Conservation (phyloP, 2,329 filamentous ascomycete genomes). For the Aureobasidium sp. region DNA sequence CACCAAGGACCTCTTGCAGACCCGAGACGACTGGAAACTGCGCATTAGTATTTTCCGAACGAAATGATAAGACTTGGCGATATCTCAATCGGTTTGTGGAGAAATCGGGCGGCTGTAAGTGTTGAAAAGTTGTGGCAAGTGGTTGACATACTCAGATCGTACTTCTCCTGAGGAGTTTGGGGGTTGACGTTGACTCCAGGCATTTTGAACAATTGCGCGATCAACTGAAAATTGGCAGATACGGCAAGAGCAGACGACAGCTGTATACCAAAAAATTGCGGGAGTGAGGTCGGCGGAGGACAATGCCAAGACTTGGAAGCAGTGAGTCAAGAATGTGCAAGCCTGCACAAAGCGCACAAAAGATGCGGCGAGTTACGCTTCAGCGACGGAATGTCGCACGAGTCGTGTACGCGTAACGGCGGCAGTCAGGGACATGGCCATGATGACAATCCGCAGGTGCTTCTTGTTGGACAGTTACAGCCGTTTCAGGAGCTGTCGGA, state of each 20-base stretch:
- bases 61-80: neutral
- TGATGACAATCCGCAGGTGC: neutral
- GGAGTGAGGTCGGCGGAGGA: neutral
- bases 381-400: neutral
- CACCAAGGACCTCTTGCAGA: neutral
- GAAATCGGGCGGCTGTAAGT: neutral
- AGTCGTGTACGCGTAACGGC: slow-evolving; percentile 4
- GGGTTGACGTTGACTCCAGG: slow-evolving; percentile 3
- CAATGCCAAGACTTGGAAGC: neutral
- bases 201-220: neutral
- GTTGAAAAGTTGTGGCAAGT: neutral
- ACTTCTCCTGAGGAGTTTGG: slow-evolving; percentile 48
- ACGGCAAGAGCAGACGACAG: neutral
- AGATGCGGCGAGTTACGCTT: neutral
- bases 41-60: neutral
- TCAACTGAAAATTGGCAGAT: neutral
- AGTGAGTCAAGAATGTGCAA: neutral
- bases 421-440: neutral
- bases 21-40: neutral
- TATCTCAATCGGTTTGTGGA: neutral
- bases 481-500: slow-evolving; percentile 14
- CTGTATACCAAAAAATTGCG: slow-evolving; percentile 10
- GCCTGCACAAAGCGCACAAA: neutral
- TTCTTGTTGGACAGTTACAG: slow-evolving; percentile 2
- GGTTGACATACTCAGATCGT: slow-evolving; percentile 51